Base-by-base conservation (phyloP, 768 basidiomycete species). In the Kwoniella dejecticola region DNA sequence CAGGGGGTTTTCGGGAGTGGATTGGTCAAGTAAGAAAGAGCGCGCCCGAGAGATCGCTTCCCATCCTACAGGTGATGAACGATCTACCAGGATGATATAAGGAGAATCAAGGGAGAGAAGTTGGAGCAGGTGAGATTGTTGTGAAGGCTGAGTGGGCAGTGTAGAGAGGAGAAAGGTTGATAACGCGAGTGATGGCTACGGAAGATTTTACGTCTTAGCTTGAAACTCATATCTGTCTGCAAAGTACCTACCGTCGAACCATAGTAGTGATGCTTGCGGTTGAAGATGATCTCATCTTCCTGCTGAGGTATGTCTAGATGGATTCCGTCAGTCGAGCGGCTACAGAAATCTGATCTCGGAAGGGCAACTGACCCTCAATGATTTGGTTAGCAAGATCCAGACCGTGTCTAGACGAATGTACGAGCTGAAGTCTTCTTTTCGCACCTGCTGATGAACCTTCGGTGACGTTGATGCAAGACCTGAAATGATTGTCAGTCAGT, bases 151-250 rank as follows among this genome's bases (percentile, higher is more conserved):
- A 1, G 83, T 85, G 4, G 86, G 80, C 17, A 92, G 80, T 19
- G 89, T 84, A n/a, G 89, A 87, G 1, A 99, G 80, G 74, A 87
- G 83, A 80, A 96, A 98, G 0, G 93, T 89, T 17, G 90, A 91
- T 29, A 99, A 72, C 1, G 89, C 91, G 26, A 97, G 79, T 80
- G 79, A 84, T 2, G 70, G 69, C 19, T 66, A 30, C 44, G 57
- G 6, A 57, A 23, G 10, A 26, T 30, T 19, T 17, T 42, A 42
- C 5, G 19, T 42, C 11, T 42, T 6, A 42, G 41, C 41, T 13
- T 13, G 24, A 15, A 33, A 27, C 23, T 41, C 52, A 42, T n/a
- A 8, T 19, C 3, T 31, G 1, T n/a, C 42, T 29, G n/a, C n/a
- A 27, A 12, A 48, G 17, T 4, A 36, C 60, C 48, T 42, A 62